Conservation (phyloP, 805 yeast species). For the Ogataea corticis region DNA sequence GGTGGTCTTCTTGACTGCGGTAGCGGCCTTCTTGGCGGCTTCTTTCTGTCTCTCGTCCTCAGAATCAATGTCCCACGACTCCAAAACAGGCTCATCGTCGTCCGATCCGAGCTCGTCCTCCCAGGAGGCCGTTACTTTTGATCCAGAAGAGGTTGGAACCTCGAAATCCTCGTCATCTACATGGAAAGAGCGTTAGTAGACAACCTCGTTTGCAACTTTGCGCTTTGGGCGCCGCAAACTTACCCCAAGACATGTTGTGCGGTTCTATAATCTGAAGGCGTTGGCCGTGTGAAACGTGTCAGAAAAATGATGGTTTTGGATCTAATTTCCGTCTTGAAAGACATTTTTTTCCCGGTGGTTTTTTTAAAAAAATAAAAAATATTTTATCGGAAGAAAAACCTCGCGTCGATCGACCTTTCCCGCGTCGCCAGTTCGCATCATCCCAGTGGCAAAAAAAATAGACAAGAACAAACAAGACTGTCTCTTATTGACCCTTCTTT, state of each 20-base stretch:
- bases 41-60: slow-evolving; percentile 55
- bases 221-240: slow-evolving; percentile 5
- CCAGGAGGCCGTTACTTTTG: slow-evolving; percentile 66
- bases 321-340: background rate
- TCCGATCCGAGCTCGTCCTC: slow-evolving; percentile 64
- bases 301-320: no score
- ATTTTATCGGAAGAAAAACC: slow-evolving; percentile 7
- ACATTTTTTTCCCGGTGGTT: background rate
- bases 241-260: slow-evolving; percentile 30
- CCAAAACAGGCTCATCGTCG: slow-evolving; percentile 77
- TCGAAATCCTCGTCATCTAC: slow-evolving; percentile 89
- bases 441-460: slow-evolving; percentile 17
- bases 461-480: no score
- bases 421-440: background rate
- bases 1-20: slow-evolving; percentile 30
- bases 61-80: slow-evolving; percentile 85
- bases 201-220: background rate
- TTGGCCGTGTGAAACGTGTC: background rate
- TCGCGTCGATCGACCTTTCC: slow-evolving; percentile 13
- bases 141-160: slow-evolving; percentile 47
- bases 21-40: slow-evolving; percentile 34
- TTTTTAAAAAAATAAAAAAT: background rate
- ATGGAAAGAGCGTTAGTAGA: slow-evolving; percentile 4
- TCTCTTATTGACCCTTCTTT: background rate
- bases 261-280: background rate